phyloP scores from a whole-genome alignment of 805 yeast species.

The Candida broadrunensis region DNA sequence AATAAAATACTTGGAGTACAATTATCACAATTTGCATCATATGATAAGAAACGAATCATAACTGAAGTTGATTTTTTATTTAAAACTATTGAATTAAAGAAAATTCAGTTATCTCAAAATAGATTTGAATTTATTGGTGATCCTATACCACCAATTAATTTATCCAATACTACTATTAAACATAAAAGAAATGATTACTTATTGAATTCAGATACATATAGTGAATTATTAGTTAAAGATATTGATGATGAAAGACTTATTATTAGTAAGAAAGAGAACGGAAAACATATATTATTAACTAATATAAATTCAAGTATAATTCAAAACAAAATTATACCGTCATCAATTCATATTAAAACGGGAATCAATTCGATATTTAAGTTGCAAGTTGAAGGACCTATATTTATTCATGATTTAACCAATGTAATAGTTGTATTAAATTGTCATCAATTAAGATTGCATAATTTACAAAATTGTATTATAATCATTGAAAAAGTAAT shows the following conservation, averaged over 20 bases:
- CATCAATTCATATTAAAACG: slow-evolving; percentile 20
- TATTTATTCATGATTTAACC: slow-evolving; percentile 20
- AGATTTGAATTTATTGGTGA: slow-evolving; percentile 27
- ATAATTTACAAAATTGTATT: slow-evolving; percentile 13
- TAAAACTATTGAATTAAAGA: slow-evolving; percentile 18
- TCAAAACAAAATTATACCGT: not conserved
- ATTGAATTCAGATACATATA: not conserved
- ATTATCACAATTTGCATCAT: slow-evolving; percentile 2
- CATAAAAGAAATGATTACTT: too few relatives aligned
- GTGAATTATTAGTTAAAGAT: not conserved
- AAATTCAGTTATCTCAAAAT: slow-evolving; percentile 9
- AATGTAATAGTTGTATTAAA: slow-evolving; percentile 14
- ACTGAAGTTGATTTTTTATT: slow-evolving; percentile 15
- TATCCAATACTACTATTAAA: not conserved
- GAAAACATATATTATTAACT: not conserved
- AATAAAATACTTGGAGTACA: not conserved
- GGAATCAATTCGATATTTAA: slow-evolving; percentile 13
- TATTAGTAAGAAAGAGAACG: not conserved
- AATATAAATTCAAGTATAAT: not conserved
- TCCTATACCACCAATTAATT: slow-evolving; percentile 18
- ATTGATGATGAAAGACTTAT: not conserved
- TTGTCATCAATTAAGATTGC: slow-evolving; percentile 32
- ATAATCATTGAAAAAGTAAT: slow-evolving; percentile 15
- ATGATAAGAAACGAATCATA: slow-evolving; percentile 20
- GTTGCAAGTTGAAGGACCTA: slow-evolving; percentile 26